These are phyloP conservation scores for Jaapia argillacea DNA, from an alignment of 768 basidiomycete species.

Conservation along the genomic window DNA sequence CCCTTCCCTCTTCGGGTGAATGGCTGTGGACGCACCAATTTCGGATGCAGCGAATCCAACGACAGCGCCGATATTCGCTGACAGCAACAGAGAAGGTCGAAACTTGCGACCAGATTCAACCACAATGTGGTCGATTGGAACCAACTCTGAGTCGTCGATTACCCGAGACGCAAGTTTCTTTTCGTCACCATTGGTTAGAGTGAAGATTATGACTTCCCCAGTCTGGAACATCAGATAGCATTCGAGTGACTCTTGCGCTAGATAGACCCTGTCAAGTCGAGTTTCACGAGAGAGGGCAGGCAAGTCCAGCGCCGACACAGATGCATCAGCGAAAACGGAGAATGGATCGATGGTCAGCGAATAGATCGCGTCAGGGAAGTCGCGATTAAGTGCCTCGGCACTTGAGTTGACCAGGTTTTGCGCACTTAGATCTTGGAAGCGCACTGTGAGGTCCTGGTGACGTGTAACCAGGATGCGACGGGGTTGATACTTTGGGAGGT, in stretches of 20 bases:
- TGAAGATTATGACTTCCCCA: slow-evolving; percentile 51
- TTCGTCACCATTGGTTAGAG: no score
- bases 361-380: slow-evolving; percentile 58
- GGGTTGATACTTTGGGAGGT: slow-evolving; percentile 42
- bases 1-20: neutral
- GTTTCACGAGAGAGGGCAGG: slow-evolving; percentile 16
- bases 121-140: no score
- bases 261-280: slow-evolving; percentile 32
- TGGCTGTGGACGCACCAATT: slow-evolving; percentile 41
- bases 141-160: no score
- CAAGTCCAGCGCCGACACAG: slow-evolving; percentile 13
- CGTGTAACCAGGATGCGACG: slow-evolving; percentile 55
- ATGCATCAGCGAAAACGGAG: slow-evolving; percentile 34
- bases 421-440: slow-evolving; percentile 68
- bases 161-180: slow-evolving; percentile 42
- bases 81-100: slow-evolving; percentile 52
- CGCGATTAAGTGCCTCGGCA: slow-evolving; percentile 40
- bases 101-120: slow-evolving; percentile 33
- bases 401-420: slow-evolving; percentile 43
- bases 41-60: slow-evolving; percentile 57
- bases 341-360: slow-evolving; percentile 52
- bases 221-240: slow-evolving; percentile 40
- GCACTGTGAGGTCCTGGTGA: slow-evolving; percentile 53
- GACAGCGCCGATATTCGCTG: slow-evolving; percentile 34
- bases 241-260: slow-evolving; percentile 51